These are phyloP conservation scores for Aureobasidium mangrovei DNA, from an alignment of 2,329 filamentous ascomycete species.

Conservation along the genomic window DNA sequence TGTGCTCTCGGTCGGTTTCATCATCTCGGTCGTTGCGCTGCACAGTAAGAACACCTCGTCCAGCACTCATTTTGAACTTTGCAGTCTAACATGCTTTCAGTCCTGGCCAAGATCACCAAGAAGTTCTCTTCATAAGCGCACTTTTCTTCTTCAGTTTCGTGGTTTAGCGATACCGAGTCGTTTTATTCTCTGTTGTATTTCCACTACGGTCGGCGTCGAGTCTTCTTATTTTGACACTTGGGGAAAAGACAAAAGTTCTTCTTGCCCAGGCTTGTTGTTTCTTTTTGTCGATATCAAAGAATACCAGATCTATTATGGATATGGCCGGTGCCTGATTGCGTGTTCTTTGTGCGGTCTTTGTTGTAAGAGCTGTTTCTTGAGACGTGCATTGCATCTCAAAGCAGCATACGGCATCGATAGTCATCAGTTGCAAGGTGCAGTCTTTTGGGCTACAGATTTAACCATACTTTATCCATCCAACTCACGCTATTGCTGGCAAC, in stretches of 20 bases:
- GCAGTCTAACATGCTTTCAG: slow-evolving; percentile 37
- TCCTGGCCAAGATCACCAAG: slow-evolving; percentile 91
- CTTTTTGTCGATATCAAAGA: slow-evolving; percentile 4
- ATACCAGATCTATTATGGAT: neutral
- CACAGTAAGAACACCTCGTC: slow-evolving; percentile 63
- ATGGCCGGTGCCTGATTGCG: too few species aligned
- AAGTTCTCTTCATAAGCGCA: slow-evolving; percentile 56
- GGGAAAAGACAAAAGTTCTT: slow-evolving; percentile 8
- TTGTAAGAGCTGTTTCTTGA: too few species aligned
- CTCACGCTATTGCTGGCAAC: neutral
- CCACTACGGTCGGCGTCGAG: slow-evolving; percentile 9
- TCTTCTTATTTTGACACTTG: slow-evolving; percentile 3
- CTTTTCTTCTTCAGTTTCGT: neutral
- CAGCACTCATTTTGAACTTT: neutral
- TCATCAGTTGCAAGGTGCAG: too few species aligned
- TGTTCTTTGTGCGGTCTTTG: too few species aligned
- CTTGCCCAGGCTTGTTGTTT: slow-evolving; percentile 1
- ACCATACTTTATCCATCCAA: too few species aligned
- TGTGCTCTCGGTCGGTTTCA: slow-evolving; percentile 93
- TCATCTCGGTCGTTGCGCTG: slow-evolving; percentile 94
- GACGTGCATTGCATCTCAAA: too few species aligned
- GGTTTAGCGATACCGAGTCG: slow-evolving; percentile 2
- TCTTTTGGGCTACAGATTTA: too few species aligned
- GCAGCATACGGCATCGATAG: too few species aligned
- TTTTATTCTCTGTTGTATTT: neutral